Evolutionary conservation across 768 basidiomycete species (phyloP), one percentile per base, ranked within the genome.

Genomic region (Lactarius psammicola): DNA sequence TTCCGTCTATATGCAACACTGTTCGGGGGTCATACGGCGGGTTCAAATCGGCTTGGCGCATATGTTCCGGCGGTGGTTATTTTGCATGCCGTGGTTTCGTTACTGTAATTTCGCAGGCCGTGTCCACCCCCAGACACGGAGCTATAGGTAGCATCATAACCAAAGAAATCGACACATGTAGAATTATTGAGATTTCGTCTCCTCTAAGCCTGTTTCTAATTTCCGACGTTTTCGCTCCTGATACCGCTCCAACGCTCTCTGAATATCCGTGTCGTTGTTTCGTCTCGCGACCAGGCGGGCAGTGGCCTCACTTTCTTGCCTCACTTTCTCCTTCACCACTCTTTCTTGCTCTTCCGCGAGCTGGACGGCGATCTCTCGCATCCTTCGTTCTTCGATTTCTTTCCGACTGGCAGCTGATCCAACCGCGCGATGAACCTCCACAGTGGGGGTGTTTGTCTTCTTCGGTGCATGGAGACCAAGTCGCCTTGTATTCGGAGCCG

Each of bases 311-410:
- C 85, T 79, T 60, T 89, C 88, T 42, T 82, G 81, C 67, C 79
- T 79, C 70, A 84, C 82, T 73, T 78, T 85, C 73, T 87, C 86
- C 65, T 78, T 74, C 65, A 79, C 78, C 46, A 85, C 70, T 67
- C 88, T 84, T 67, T 84, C 82, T 60, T 82, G 79, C 73, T 96
- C 92, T 70, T 86, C 88, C 59, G 85, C 84, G 80, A 97, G 78
- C 76, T 98, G 95, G 60, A 81, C 78, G 67, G 84, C 84, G 30
- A 98, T 84, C 74, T 97, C 89, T 63, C 84, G 81, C 23, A 84
- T 80, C 71, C 96, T 85, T 63, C 97, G 84, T 72, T 92, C 90
- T 66, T 92, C 88, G 60, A 95, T 90, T 76, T 96, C 94, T 70
- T 78, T 82, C 71, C 86, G 82, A 72, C 82, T 88, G 0, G 95